A percentile compares a stretch with the other conserved stretches of the same genome.
Conservation (phyloP, 345 rosid genomes). For the Draba incana region DNA sequence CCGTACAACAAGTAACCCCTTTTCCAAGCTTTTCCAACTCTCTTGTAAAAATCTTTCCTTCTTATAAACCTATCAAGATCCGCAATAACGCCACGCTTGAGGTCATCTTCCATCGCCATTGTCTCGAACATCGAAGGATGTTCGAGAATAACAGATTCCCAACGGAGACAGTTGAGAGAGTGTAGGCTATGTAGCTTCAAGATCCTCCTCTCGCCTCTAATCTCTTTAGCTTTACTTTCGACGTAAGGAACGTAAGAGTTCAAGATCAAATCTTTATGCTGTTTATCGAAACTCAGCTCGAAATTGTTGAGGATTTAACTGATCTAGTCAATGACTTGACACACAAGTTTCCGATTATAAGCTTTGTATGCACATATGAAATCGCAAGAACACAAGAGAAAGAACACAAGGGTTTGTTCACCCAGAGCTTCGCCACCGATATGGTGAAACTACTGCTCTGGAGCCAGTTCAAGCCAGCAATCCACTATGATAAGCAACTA, state of each 20-base stretch:
- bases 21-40: constrained; percentile 72
- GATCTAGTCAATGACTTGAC: too few relatives aligned
- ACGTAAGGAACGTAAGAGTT: constrained; percentile 50
- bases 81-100: constrained; percentile 47
- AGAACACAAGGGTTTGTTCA: too few relatives aligned
- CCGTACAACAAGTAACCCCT: constrained; percentile 75
- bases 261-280: constrained; percentile 52
- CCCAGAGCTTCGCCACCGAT: too few relatives aligned
- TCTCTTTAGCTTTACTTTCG: constrained; percentile 40
- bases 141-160: constrained; percentile 64
- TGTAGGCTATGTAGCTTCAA: constrained; percentile 46
- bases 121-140: constrained; percentile 74
- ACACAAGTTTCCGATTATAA: too few relatives aligned
- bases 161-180: constrained; percentile 45
- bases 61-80: constrained; percentile 60
- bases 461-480: too few relatives aligned
- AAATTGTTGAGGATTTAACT: constrained; percentile 21
- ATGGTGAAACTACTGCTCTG: too few relatives aligned
- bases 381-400: too few relatives aligned
- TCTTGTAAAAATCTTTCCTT: constrained; percentile 64
- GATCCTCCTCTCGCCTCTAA: constrained; percentile 43
- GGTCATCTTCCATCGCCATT: constrained; percentile 58
- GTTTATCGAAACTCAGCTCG: constrained; percentile 56
- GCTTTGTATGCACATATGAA: too few relatives aligned
- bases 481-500: too few relatives aligned